Evolutionary conservation across 176 grass and related monocot genomes (phyloP).

Genomic region (Cenchrus purpureus): DNA sequence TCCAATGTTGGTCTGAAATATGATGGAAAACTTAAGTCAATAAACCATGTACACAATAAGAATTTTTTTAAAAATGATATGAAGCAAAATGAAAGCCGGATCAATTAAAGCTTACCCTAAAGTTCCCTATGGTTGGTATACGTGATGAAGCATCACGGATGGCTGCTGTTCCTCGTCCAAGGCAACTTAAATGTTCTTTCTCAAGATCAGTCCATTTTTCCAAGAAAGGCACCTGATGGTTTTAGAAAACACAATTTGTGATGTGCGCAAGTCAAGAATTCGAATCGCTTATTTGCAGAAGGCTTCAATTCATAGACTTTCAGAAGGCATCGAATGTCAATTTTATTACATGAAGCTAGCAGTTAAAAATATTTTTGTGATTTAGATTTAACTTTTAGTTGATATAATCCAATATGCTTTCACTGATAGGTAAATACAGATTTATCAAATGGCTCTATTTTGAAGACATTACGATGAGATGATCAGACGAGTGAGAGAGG

Average conservation of each 20-base stretch:
- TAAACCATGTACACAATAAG: background rate
- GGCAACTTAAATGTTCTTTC: conserved; percentile 50
- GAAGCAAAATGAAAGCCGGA: background rate
- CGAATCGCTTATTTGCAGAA: background rate
- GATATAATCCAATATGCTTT: background rate
- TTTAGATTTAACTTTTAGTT: background rate
- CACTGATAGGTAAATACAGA: background rate
- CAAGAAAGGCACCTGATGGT: conserved; percentile 55
- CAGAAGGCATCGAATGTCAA: background rate
- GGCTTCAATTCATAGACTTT: background rate
- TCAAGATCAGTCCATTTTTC: conserved; percentile 51
- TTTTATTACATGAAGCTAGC: background rate
- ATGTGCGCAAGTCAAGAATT: background rate
- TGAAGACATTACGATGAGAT: background rate
- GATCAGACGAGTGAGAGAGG: background rate
- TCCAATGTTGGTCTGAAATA: conserved; percentile 12
- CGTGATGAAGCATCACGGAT: conserved; percentile 54
- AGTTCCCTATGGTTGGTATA: conserved; percentile 48
- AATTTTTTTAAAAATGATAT: background rate
- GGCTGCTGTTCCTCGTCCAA: conserved; percentile 47
- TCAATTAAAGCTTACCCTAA: conserved; percentile 45
- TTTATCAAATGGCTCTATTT: background rate
- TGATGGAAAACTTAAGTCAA: background rate
- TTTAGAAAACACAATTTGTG: background rate
- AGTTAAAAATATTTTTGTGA: background rate